Conservation (phyloP, 129 eudicot species). For the Chrysanthemum makinoi region DNA sequence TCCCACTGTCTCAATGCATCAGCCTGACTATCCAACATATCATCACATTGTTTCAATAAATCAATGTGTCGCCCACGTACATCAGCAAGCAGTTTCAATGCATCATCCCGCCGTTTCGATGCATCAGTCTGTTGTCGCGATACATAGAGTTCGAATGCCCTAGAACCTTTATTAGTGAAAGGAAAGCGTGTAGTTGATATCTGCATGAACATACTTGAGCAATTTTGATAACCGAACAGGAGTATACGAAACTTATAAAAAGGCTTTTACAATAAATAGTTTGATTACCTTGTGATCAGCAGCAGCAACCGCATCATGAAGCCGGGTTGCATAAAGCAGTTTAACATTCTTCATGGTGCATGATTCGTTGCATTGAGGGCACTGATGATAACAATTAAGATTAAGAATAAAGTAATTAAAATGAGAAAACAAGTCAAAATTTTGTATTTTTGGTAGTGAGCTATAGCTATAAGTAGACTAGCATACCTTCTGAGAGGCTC, state of each 20-base stretch:
- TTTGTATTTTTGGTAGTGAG: neutral
- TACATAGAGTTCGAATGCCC: neutral
- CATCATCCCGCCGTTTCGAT: neutral
- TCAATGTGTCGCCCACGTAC: neutral
- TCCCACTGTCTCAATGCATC: neutral
- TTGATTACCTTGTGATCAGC: constrained; percentile 65
- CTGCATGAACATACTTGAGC: neutral
- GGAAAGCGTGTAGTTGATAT: neutral
- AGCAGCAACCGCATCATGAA: constrained; percentile 64
- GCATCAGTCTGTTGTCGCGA: neutral
- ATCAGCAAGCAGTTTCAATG: neutral
- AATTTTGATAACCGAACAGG: too few species aligned
- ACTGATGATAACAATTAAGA: constrained; percentile 35
- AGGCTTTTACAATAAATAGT: neutral
- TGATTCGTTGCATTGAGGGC: constrained; percentile 81
- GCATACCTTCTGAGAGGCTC: constrained; percentile 59
- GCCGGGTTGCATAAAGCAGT: constrained; percentile 62
- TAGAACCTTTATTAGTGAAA: neutral
- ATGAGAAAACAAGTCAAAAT: neutral
- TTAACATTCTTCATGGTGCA: constrained; percentile 68
- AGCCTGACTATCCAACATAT: too few species aligned
- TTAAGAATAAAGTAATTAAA: neutral
- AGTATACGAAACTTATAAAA: too few species aligned
- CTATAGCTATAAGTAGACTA: neutral
- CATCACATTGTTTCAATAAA: neutral